These are phyloP conservation scores for Lentinula guzmanii DNA, from an alignment of 768 basidiomycete genomes.

Conservation along the genomic window DNA sequence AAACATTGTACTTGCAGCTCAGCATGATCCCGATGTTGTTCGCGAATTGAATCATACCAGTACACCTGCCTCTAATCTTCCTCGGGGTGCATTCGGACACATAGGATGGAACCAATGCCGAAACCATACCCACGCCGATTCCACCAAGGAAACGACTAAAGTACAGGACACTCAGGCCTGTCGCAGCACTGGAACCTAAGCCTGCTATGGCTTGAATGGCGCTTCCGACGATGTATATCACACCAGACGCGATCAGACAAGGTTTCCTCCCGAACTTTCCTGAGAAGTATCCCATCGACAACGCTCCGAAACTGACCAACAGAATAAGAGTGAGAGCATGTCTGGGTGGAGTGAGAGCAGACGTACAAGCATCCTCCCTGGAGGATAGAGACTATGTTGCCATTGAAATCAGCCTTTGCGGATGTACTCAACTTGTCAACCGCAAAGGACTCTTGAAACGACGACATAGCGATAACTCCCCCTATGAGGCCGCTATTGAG, in stretches of 20 bases:
- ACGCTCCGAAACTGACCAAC: conserved; percentile 34
- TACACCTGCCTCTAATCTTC: conserved; percentile 43
- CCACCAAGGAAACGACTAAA: conserved; percentile 54
- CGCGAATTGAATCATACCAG: conserved; percentile 34
- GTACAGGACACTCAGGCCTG: conserved; percentile 33
- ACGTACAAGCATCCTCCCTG: conserved; percentile 45
- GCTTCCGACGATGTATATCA: conserved; percentile 43
- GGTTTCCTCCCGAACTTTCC: conserved; percentile 39
- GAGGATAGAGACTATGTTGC: conserved; percentile 47
- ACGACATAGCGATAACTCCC: conserved; percentile 37
- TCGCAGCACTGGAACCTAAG: conserved; percentile 27
- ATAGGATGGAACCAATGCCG: conserved; percentile 44
- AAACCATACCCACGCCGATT: conserved; percentile 52
- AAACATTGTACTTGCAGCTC: conserved; percentile 21
- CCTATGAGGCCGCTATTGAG: conserved; percentile 38
- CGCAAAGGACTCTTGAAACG: conserved; percentile 45
- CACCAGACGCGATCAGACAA: conserved; percentile 35
- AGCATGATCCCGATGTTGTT: conserved; percentile 32
- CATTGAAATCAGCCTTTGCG: conserved; percentile 35
- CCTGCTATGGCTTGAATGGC: conserved; percentile 39
- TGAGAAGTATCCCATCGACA: conserved; percentile 34
- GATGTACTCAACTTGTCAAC: conserved; percentile 28
- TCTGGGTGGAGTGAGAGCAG: too few species aligned
- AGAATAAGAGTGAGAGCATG: not conserved
- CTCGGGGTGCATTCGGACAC: conserved; percentile 45